Base-by-base conservation (phyloP, 2,329 filamentous ascomycete species). In the Aspergillus sp. region DNA sequence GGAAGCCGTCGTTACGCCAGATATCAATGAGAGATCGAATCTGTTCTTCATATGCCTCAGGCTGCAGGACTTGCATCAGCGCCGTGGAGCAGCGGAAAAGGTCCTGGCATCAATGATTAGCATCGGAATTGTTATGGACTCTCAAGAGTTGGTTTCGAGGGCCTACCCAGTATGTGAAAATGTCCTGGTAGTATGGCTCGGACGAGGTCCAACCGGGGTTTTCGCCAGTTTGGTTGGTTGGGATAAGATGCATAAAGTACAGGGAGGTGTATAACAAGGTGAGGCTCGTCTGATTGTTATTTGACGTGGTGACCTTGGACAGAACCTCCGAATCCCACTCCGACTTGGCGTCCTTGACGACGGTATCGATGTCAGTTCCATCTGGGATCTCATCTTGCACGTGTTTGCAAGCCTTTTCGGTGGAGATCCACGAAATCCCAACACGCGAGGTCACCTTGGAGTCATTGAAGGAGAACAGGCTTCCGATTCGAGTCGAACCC, bases 131-230 rank as follows among this genome's bases (percentile, higher is more conserved):
- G 16, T n/a, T 16, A 6, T 42, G 36, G 36, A 36, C 6, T 9
- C 6, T 42, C 10, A 62, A 54, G 18, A 16, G 26, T 57, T 22
- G n/a, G 18, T 24, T 24, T 24, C 45, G 18, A 14, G 36, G 12
- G 56, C 66, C 24, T 64, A 73, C 71, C 88, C 89, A 91, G 22
- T 88, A 82, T 0, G 88, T 90, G 67, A 89, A 90, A 16, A 88
- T 84, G 59, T 91, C 88, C 59, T 89, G 85, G 67, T 89, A 91
- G 67, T 89, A 90, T 1, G 88, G 88, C 70, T 91, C 88, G 0
- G 69, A 66, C 1, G 85, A 87, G 1, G 76, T 70, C 88, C 88
- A 91, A 0, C 81, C 73, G 0, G 88, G 87, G 60, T 90, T 91
- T 69, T 91, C 89, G 0, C 87, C 87, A 0, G 87, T 90, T 62